Base-by-base conservation (phyloP, 148 eudicot species). In the Vaccinium myrtillus region DNA sequence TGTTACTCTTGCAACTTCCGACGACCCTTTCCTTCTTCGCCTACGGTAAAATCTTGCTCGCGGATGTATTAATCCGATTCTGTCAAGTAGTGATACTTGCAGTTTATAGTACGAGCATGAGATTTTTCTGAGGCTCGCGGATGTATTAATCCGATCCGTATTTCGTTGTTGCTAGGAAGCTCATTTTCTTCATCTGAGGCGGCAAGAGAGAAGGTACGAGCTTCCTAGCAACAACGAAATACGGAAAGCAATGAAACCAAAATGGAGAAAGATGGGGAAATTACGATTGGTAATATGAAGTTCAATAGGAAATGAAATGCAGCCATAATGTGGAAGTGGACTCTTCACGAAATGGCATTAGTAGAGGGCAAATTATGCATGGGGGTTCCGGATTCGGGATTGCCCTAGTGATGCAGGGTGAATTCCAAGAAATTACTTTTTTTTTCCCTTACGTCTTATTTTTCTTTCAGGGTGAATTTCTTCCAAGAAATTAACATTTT, bases 151-250 rank as follows among this genome's bases (percentile, higher is more conserved):
- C n/a, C n/a, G n/a, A n/a, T n/a, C n/a, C n/a, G n/a, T n/a, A n/a
- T n/a, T n/a, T n/a, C n/a, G n/a, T n/a, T n/a, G n/a, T n/a, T n/a
- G n/a, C n/a, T n/a, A n/a, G 84, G 81, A 65, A 85, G 39, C 23
- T 86, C 87, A n/a, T 83, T 82, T 81, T 82, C 88, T 84, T 75
- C 84, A 15, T 84, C 87, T 13, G 85, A 77, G 11, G 85, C 6
- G 32, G 54, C 79, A 55, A 21, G 59, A 19, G 83, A 39, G 78
- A 78, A 70, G 48, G 77, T 70, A 6, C 69, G 86, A 27, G 79
- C 54, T 36, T 84, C 85, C 90, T 88, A 21, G 30, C 21, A 39
- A 30, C 49, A 79, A 8, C n/a, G 11, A 73, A 63, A 79, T 15
- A 75, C 49, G 13, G 14, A 51, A 77, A 19, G 49, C 79, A 84